These are phyloP conservation scores for Cytospora paraplurivora DNA, from an alignment of 2,329 filamentous ascomycete species.

Conservation along the genomic window DNA sequence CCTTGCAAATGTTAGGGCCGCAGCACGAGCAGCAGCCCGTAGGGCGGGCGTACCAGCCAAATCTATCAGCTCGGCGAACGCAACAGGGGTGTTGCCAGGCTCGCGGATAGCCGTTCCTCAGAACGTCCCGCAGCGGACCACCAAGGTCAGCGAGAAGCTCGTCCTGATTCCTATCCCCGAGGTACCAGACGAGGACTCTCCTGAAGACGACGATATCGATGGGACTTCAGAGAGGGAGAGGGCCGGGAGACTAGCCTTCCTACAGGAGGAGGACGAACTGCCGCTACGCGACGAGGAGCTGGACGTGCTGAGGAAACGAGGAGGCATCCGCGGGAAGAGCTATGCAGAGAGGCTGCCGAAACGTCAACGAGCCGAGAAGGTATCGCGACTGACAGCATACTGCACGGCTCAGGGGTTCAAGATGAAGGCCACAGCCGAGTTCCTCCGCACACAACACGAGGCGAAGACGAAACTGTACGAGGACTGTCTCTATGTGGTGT, in stretches of 20 bases:
- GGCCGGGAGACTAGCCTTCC: constrained; percentile 44
- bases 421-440: constrained; percentile 83
- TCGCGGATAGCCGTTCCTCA: constrained; percentile 48
- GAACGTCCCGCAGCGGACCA: constrained; percentile 78
- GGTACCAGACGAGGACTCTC: constrained; percentile 61
- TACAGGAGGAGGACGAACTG: constrained; percentile 59
- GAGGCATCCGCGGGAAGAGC: constrained; percentile 73
- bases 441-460: constrained; percentile 82
- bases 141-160: constrained; percentile 95
- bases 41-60: constrained; percentile 32
- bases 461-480: constrained; percentile 97
- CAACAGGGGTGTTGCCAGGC: constrained; percentile 40
- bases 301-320: constrained; percentile 63
- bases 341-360: constrained; percentile 94
- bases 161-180: constrained; percentile 83
- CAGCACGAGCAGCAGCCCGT: constrained; percentile 23
- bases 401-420: constrained; percentile 95
- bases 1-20: constrained; percentile 25
- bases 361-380: constrained; percentile 79
- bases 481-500: constrained; percentile 94
- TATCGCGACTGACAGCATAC: constrained; percentile 90
- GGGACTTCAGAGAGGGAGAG: constrained; percentile 45
- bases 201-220: constrained; percentile 48
- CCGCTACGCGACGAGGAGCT: constrained; percentile 70
- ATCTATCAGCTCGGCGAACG: constrained; percentile 11